Conservation (phyloP, 352 stramenopile genomes). For the Phytophthora pistaciae region DNA sequence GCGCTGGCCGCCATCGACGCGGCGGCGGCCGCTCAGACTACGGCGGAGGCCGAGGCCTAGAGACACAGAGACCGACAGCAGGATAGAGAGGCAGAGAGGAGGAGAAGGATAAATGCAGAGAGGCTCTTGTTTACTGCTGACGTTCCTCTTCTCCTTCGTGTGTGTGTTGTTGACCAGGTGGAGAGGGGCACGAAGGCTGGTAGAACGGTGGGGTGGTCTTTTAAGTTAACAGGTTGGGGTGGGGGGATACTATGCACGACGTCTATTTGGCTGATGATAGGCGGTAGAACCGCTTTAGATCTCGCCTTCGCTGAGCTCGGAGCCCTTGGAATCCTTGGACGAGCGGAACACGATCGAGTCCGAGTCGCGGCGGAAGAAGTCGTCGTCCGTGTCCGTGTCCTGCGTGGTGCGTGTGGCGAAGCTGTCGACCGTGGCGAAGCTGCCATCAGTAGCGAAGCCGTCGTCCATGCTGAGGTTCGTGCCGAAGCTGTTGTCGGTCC, state of each 20-base stretch:
- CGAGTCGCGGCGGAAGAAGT: conserved; percentile 18
- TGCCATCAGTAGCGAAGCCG: too few species aligned
- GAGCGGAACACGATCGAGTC: conserved; percentile 24
- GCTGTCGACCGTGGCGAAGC: too few species aligned
- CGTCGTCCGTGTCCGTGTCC: conserved; percentile 18
- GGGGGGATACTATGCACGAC: background rate
- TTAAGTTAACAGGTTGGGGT: background rate
- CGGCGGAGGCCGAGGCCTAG: background rate
- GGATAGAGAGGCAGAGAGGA: background rate
- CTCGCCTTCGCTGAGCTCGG: conserved; percentile 53
- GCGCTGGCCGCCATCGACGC: conserved; percentile 39
- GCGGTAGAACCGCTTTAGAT: conserved; percentile 26
- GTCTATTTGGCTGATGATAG: background rate
- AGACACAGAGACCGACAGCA: background rate
- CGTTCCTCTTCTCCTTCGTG: background rate
- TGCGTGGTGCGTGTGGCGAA: conserved; percentile 14
- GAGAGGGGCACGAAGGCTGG: background rate
- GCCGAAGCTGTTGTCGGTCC: conserved; percentile 27
- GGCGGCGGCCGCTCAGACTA: background rate
- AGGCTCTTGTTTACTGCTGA: background rate
- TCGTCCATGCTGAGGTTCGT: background rate
- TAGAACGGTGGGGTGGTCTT: background rate
- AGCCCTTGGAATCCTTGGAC: conserved; percentile 21
- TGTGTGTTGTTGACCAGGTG: background rate
- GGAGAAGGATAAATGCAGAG: background rate